Conservation (phyloP, 2,329 filamentous ascomycete species). For the Amauroascus niger region DNA sequence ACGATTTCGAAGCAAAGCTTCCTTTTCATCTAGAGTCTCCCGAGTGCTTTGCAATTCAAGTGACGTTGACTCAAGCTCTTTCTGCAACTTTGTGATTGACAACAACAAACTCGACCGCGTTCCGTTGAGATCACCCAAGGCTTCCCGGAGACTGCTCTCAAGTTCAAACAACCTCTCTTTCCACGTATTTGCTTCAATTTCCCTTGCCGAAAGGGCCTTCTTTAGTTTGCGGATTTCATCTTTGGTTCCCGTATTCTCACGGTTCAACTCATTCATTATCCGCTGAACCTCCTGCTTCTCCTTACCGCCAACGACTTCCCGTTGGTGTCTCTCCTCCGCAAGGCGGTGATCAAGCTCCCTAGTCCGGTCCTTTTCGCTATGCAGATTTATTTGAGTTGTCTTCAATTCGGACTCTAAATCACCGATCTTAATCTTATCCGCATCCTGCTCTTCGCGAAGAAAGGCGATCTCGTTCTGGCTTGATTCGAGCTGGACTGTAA, state of each 20-base stretch:
- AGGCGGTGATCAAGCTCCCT: slow-evolving; percentile 66
- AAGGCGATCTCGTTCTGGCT: slow-evolving; percentile 90
- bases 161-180: slow-evolving; percentile 83
- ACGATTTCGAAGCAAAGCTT: slow-evolving; percentile 78
- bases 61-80: slow-evolving; percentile 73
- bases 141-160: slow-evolving; percentile 77
- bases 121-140: slow-evolving; percentile 77
- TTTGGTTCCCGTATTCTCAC: slow-evolving; percentile 68
- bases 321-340: slow-evolving; percentile 69
- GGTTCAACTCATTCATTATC: slow-evolving; percentile 84
- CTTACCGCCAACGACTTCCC: slow-evolving; percentile 73
- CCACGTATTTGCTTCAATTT: slow-evolving; percentile 83
- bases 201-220: slow-evolving; percentile 70
- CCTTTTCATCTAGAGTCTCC: slow-evolving; percentile 74
- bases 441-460: slow-evolving; percentile 90
- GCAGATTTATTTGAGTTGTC: slow-evolving; percentile 65
- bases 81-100: slow-evolving; percentile 77
- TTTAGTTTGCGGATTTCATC: slow-evolving; percentile 75
- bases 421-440: slow-evolving; percentile 94
- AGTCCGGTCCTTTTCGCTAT: slow-evolving; percentile 70
- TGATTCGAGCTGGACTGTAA: slow-evolving; percentile 86
- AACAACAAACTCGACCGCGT: slow-evolving; percentile 77
- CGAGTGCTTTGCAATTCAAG: slow-evolving; percentile 73
- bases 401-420: slow-evolving; percentile 78
- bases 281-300: slow-evolving; percentile 95